These are phyloP conservation scores for Kockovaella imperatae DNA, from an alignment of 768 basidiomycete species.

Conservation along the genomic window DNA sequence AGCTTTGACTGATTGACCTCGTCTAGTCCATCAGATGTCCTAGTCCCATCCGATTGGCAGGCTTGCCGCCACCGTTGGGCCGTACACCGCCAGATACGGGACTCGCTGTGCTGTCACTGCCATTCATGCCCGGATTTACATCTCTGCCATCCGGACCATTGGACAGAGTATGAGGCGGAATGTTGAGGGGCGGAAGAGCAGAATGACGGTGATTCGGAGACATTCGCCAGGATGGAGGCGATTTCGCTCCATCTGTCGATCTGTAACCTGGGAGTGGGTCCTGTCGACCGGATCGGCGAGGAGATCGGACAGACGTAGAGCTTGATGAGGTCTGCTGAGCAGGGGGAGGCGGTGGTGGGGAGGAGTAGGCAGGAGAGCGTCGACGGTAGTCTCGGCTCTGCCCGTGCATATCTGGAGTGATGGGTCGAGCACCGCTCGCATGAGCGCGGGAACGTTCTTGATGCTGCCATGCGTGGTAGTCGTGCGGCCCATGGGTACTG, in stretches of 20 bases:
- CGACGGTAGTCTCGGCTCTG: too few relatives aligned
- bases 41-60: slow-evolving; percentile 18
- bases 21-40: slow-evolving; percentile 22
- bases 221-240: background rate
- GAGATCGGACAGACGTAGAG: too few relatives aligned
- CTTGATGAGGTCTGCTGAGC: background rate
- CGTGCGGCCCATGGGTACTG: too few relatives aligned
- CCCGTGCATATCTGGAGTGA: too few relatives aligned
- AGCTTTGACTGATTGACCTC: too few relatives aligned
- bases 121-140: background rate
- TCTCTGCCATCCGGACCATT: background rate
- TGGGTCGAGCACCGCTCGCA: too few relatives aligned
- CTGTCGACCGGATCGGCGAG: background rate
- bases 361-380: slow-evolving; percentile 2
- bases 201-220: too few relatives aligned
- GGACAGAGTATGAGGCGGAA: background rate
- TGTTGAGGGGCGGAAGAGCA: background rate
- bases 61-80: slow-evolving; percentile 3
- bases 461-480: too few relatives aligned
- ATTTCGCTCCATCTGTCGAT: background rate
- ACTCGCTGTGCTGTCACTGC: background rate
- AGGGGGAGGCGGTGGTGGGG: background rate
- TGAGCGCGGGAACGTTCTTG: too few relatives aligned
- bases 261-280: background rate
- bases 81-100: background rate